phyloP scores from a whole-genome alignment of 129 eudicot genomes.

The Dittrichia graveolens region DNA sequence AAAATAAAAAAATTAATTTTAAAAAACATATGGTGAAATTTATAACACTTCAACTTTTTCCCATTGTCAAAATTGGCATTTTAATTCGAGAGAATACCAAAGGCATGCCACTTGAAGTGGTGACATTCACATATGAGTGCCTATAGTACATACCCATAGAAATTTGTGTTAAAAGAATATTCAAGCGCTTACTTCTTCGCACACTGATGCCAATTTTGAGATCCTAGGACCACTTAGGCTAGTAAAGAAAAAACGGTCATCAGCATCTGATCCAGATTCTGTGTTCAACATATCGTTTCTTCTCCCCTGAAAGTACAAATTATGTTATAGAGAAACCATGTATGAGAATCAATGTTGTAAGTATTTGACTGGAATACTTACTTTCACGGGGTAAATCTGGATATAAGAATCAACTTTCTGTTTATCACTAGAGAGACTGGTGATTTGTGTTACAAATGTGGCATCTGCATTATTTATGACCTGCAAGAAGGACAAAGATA shows the following conservation, averaged over 20 bases:
- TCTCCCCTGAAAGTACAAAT: conserved; percentile 53
- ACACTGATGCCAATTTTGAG: conserved; percentile 44
- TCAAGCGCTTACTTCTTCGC: conserved; percentile 56
- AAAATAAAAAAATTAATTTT: background rate
- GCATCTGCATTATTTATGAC: conserved; percentile 60
- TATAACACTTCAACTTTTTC: background rate
- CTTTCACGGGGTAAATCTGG: conserved; percentile 58
- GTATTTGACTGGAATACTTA: conserved; percentile 19
- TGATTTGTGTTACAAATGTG: conserved; percentile 53
- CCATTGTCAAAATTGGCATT: background rate
- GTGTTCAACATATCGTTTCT: conserved; percentile 41
- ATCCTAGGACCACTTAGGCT: conserved; percentile 40
- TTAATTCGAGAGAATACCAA: too few species aligned
- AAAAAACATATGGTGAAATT: background rate
- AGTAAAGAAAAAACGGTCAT: conserved; percentile 49
- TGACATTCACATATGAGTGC: background rate
- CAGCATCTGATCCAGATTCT: conserved; percentile 62
- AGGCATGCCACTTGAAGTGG: background rate
- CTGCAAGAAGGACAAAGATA: conserved; percentile 32
- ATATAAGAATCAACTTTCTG: conserved; percentile 47
- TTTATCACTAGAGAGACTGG: conserved; percentile 48
- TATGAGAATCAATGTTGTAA: conserved; percentile 3
- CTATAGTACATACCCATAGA: background rate
- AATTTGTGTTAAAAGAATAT: background rate
- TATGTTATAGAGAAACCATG: conserved; percentile 9